Percentiles rank a stretch among this genome's conserved stretches.
These are phyloP conservation scores for Asclepias syriaca DNA, from an alignment of 257 asterid genomes.

Conservation along the genomic window DNA sequence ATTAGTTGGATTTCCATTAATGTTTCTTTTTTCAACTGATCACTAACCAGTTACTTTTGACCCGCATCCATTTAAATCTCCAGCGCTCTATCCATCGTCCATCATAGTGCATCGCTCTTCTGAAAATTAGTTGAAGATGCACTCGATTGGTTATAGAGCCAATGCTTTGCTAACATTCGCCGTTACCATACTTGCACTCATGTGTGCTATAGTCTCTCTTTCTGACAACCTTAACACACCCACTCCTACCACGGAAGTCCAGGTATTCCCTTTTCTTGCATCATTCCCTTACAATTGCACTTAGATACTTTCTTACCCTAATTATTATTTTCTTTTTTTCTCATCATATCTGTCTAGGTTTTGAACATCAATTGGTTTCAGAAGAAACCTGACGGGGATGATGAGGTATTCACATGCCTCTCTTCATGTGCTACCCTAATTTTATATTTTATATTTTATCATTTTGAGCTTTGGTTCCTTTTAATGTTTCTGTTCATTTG, in stretches of 20 bases:
- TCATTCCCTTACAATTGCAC: not conserved
- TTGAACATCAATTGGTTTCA: conserved; percentile 81
- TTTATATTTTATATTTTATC: not conserved
- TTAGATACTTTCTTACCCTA: conserved; percentile 12
- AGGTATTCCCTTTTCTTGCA: conserved; percentile 29
- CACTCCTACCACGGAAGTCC: conserved; percentile 66
- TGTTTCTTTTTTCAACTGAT: too few relatives aligned
- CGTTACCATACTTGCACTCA: conserved; percentile 74
- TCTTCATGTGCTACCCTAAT: not conserved
- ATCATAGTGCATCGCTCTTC: too few relatives aligned
- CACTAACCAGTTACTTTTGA: too few relatives aligned
- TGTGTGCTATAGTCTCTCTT: conserved; percentile 83
- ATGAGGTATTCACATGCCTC: conserved; percentile 47
- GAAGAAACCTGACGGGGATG: conserved; percentile 79
- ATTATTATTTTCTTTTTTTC: not conserved
- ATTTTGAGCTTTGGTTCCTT: not conserved
- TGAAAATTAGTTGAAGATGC: conserved; percentile 33
- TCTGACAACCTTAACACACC: conserved; percentile 80
- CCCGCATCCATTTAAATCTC: too few relatives aligned
- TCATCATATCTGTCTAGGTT: conserved; percentile 31
- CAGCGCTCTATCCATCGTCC: too few relatives aligned
- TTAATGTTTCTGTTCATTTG: not conserved
- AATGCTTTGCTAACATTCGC: conserved; percentile 79
- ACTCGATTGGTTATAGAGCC: conserved; percentile 69
- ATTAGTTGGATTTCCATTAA: too few relatives aligned